Conservation (phyloP, 208 protist genomes). For the Acanthamoeba triangularis region DNA sequence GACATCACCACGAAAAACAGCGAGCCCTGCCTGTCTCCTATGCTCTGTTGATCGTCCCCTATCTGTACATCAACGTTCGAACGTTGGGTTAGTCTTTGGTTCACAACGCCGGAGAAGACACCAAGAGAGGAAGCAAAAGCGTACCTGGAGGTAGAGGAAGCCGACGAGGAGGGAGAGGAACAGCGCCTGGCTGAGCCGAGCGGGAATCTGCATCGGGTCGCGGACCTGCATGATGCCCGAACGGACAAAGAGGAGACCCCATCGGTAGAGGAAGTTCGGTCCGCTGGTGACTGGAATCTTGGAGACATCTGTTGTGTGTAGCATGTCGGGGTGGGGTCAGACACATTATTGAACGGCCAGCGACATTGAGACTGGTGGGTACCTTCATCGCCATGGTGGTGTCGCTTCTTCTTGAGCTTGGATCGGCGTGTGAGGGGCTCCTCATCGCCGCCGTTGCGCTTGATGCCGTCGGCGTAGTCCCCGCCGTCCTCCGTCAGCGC, state of each 20-base stretch:
- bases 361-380: too few relatives aligned
- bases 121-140: too few relatives aligned
- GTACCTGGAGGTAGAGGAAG: slow-evolving; percentile 45
- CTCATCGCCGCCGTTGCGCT: background rate
- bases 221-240: background rate
- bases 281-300: too few relatives aligned
- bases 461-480: background rate
- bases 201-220: background rate
- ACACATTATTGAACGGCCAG: too few relatives aligned
- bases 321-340: too few relatives aligned
- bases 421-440: background rate
- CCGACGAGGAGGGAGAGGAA: slow-evolving; percentile 39
- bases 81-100: too few relatives aligned
- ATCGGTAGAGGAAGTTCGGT: slow-evolving; percentile 50
- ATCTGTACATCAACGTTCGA: too few relatives aligned
- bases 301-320: too few relatives aligned
- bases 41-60: background rate
- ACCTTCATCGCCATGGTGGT: too few relatives aligned
- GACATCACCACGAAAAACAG: slow-evolving; percentile 66
- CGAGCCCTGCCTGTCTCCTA: background rate
- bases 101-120: too few relatives aligned
- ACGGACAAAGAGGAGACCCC: background rate
- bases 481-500: background rate
- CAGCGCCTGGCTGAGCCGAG: background rate
- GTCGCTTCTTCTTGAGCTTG: too few relatives aligned